phyloP scores from a whole-genome alignment of 345 rosid genomes.

The Pelargonium nanum region DNA sequence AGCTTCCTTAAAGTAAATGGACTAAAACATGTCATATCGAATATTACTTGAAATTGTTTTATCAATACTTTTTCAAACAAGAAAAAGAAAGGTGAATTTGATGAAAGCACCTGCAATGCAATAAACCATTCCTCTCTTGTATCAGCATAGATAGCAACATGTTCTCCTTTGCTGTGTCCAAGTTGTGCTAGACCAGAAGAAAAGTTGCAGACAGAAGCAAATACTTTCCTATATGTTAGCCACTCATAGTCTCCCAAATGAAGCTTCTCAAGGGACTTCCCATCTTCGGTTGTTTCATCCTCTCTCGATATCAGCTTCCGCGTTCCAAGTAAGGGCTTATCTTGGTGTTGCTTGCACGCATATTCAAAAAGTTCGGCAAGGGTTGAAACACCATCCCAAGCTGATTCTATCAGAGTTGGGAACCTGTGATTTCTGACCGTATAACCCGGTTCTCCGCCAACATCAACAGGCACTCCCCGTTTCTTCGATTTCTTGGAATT shows the following conservation, averaged over 20 bases:
- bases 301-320: constrained; percentile 60
- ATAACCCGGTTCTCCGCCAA: constrained; percentile 76
- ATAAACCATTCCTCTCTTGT: constrained; percentile 95
- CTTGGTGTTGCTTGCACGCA: constrained; percentile 46
- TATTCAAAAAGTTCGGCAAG: constrained; percentile 84
- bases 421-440: constrained; percentile 54
- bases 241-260: constrained; percentile 93
- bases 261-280: constrained; percentile 78
- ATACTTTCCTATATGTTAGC: constrained; percentile 53
- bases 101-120: constrained; percentile 70
- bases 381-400: constrained; percentile 70
- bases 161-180: constrained; percentile 63
- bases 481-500: constrained; percentile 49
- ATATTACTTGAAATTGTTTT: too few species aligned
- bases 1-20: neutral
- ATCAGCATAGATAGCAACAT: constrained; percentile 89
- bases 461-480: constrained; percentile 70
- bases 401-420: constrained; percentile 38
- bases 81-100: too few species aligned
- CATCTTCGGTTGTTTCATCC: constrained; percentile 45
- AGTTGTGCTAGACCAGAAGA: constrained; percentile 76
- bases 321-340: constrained; percentile 67
- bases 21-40: too few species aligned
- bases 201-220: constrained; percentile 53
- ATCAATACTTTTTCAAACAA: too few species aligned